These are phyloP conservation scores for Trichosporon inkin DNA, from an alignment of 1,284 basidiomycete genomes.

Conservation along the genomic window DNA sequence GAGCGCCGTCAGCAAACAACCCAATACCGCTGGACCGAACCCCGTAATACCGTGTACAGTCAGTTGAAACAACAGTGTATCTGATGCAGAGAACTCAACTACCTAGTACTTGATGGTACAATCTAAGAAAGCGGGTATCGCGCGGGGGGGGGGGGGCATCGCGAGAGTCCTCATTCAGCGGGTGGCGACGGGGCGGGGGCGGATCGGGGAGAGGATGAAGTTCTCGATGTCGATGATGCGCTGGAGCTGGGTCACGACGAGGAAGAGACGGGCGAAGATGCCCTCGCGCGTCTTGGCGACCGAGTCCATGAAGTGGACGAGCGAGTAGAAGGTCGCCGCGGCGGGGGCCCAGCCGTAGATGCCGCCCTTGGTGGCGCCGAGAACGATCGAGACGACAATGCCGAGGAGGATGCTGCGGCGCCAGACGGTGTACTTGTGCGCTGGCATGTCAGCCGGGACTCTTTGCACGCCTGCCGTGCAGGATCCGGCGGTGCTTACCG, in stretches of 20 bases:
- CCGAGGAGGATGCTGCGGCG: conserved; percentile 5
- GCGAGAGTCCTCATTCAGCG: background rate
- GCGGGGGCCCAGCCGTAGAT: background rate
- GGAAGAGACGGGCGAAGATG: conserved; percentile 4
- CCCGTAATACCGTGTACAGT: too few relatives aligned
- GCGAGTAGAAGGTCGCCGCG: background rate
- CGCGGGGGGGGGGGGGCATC: too few relatives aligned
- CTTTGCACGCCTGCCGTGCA: background rate
- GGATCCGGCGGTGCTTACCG: background rate
- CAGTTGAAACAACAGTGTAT: too few relatives aligned
- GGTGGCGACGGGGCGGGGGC: background rate
- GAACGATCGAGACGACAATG: background rate
- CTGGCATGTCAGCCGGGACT: background rate
- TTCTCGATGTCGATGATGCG: conserved; percentile 1
- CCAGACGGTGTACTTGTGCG: conserved; percentile 1
- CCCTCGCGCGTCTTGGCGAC: background rate
- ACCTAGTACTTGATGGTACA: too few relatives aligned
- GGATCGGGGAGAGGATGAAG: background rate
- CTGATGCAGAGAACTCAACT: too few relatives aligned
- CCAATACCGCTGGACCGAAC: too few relatives aligned
- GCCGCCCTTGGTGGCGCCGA: background rate
- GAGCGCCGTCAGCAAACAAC: too few relatives aligned
- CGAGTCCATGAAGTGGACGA: background rate
- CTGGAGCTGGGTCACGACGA: conserved; percentile 2
- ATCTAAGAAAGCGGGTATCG: too few relatives aligned